Conservation (phyloP, 2,329 filamentous ascomycete species). For the Ophiobolus disseminans region DNA sequence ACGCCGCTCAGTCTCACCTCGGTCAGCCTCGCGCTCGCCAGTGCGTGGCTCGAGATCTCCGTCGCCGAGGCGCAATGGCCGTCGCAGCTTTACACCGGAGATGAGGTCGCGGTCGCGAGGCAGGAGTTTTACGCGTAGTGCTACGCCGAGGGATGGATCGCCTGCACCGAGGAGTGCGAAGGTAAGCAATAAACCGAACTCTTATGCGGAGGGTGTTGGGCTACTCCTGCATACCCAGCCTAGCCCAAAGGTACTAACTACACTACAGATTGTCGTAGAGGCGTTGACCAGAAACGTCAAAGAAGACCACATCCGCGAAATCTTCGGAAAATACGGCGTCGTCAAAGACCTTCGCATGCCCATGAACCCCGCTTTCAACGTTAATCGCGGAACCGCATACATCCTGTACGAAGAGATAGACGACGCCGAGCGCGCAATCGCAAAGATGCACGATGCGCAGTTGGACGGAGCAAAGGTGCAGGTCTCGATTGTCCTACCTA, state of each 20-base stretch:
- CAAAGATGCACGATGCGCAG: constrained; percentile 98
- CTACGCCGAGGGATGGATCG: constrained; percentile 41
- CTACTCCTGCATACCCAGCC: background rate
- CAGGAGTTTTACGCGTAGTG: constrained; percentile 46
- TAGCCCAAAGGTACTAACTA: constrained; percentile 1
- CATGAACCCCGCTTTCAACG: constrained; percentile 83
- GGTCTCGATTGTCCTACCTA: constrained; percentile 86
- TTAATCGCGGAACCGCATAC: constrained; percentile 92
- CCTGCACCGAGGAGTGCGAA: constrained; percentile 49
- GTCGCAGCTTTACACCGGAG: constrained; percentile 42
- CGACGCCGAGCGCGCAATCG: constrained; percentile 86
- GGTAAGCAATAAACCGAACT: constrained; percentile 25
- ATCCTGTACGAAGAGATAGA: constrained; percentile 80
- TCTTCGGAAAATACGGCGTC: constrained; percentile 86
- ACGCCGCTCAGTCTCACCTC: constrained; percentile 48
- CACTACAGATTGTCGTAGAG: constrained; percentile 84
- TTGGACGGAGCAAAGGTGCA: constrained; percentile 82
- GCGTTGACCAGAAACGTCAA: constrained; percentile 95
- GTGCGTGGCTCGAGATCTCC: constrained; percentile 23
- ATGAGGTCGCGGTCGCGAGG: constrained; percentile 39
- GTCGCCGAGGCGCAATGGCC: constrained; percentile 46
- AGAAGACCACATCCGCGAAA: constrained; percentile 85
- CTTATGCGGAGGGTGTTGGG: background rate
- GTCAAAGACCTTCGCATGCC: constrained; percentile 90
- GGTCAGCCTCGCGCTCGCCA: constrained; percentile 40